These are phyloP conservation scores for Fraxinus pennsylvanica DNA, from an alignment of 257 asterid species.

Conservation along the genomic window DNA sequence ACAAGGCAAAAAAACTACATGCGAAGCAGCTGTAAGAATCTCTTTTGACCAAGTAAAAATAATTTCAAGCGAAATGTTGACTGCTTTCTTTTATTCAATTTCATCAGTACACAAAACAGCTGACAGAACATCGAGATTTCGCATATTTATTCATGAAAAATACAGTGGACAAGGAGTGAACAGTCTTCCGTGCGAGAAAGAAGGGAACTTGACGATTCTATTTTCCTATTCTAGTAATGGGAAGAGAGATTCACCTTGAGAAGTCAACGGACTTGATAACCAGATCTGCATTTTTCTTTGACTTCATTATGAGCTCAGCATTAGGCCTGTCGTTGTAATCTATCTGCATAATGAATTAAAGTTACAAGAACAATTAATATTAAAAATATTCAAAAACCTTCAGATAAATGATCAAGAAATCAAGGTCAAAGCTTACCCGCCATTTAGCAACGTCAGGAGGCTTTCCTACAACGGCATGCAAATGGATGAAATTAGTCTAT, in stretches of 20 bases:
- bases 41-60: background rate
- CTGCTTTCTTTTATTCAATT: slow-evolving; percentile 1
- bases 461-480: slow-evolving; percentile 54
- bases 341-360: slow-evolving; percentile 49
- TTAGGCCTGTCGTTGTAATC: slow-evolving; percentile 86
- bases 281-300: slow-evolving; percentile 75
- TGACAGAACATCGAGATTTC: background rate
- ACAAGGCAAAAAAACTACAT: background rate
- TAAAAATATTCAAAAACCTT: background rate
- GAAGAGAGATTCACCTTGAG: slow-evolving; percentile 33
- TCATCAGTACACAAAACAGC: background rate
- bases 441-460: slow-evolving; percentile 80
- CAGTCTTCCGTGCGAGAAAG: slow-evolving; percentile 1
- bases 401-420: slow-evolving; percentile 10
- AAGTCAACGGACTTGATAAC: slow-evolving; percentile 71
- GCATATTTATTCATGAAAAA: slow-evolving; percentile 12
- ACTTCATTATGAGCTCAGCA: slow-evolving; percentile 76
- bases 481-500: slow-evolving; percentile 25
- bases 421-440: slow-evolving; percentile 57
- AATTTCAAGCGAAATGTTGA: background rate
- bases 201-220: slow-evolving; percentile 11
- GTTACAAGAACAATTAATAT: slow-evolving; percentile 13
- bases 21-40: background rate
- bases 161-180: slow-evolving; percentile 8
- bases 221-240: background rate